Evolutionary conservation across 495 filamentous ascomycete genomes (phyloP), one percentile per base, ranked within the genome.

Genomic region (Daldinia vernicosa): DNA sequence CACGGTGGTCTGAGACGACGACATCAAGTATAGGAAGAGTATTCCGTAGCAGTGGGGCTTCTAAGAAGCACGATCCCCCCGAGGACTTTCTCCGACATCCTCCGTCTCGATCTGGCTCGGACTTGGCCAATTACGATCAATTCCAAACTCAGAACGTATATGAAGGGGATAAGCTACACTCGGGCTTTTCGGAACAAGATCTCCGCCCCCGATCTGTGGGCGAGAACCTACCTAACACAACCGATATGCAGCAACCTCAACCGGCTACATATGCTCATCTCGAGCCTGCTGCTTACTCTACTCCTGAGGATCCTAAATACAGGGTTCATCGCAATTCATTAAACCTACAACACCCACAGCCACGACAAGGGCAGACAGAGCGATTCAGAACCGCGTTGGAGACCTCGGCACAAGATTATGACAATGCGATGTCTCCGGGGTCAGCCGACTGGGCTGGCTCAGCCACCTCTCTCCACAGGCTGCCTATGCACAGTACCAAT

Each of bases 1-100:
- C 96, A 12, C 89, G 95, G 32, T 99, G 95, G 95, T 98, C 95
- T 4, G 94, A 95, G 80, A 98, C 95, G 22, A 98, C 95, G 4
- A 86, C 94, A 24, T 95, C 96, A 0, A 87, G 81, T 66, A 75
- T 86, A 12, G 78, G 81, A 53, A 77, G 79, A 54, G 81, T 82
- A 11, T 88, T 88, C 76, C 80, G 85, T 51, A 81, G 79, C 37
- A 87, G 85, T 68, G 80, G 81, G 40, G 73, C 80, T 39, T 82
- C 80, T 0, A 80, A 80, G 70, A 83, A 85, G 55, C 74, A 77
- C 19, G 79, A 81, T 26, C 81, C 82, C 22, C 78, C 79, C 1
- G 80, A 82, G 15, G 79, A 80, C n/a, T 74, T 74, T 60, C 12
- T 70, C n/a, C 71, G 69, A 32, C 80, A 82, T 40, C 78, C 78